Conservation (phyloP, 148 eudicot species). For the Nyssa sinensis region DNA sequence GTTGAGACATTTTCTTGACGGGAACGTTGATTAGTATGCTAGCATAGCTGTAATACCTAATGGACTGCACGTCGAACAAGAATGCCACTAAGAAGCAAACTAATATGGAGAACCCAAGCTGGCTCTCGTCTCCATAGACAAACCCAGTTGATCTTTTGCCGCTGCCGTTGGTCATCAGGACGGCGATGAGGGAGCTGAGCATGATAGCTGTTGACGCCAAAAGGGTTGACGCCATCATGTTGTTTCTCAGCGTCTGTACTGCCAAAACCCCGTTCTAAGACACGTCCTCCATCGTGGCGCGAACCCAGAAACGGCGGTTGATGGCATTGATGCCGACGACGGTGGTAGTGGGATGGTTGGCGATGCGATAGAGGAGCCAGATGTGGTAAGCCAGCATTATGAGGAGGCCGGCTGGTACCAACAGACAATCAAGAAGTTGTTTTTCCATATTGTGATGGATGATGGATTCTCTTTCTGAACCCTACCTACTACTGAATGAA, state of each 20-base stretch:
- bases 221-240: slow-evolving; percentile 96
- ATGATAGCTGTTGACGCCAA: slow-evolving; percentile 85
- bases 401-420: slow-evolving; percentile 69
- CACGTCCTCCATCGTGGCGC: slow-evolving; percentile 83
- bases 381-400: slow-evolving; percentile 59
- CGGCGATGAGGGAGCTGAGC: slow-evolving; percentile 83
- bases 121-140: slow-evolving; percentile 47
- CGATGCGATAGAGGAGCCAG: slow-evolving; percentile 53
- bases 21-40: slow-evolving; percentile 89
- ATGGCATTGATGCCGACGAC: slow-evolving; percentile 77
- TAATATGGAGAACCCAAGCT: slow-evolving; percentile 48
- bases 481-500: no score
- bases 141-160: slow-evolving; percentile 14
- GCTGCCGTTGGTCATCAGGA: slow-evolving; percentile 50
- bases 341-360: slow-evolving; percentile 54
- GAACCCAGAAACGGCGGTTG: slow-evolving; percentile 83
- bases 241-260: slow-evolving; percentile 88
- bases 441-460: slow-evolving; percentile 32
- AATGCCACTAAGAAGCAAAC: slow-evolving; percentile 79
- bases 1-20: slow-evolving; percentile 21
- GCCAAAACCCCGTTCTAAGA: slow-evolving; percentile 77
- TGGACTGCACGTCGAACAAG: slow-evolving; percentile 69
- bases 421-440: slow-evolving; percentile 45
- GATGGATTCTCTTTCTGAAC: neutral
- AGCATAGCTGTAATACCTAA: slow-evolving; percentile 86